Percentiles rank a stretch among this genome's conserved stretches.
These are phyloP conservation scores for Moesziomyces sp. DNA, from an alignment of 1,284 basidiomycete genomes.

Conservation along the genomic window DNA sequence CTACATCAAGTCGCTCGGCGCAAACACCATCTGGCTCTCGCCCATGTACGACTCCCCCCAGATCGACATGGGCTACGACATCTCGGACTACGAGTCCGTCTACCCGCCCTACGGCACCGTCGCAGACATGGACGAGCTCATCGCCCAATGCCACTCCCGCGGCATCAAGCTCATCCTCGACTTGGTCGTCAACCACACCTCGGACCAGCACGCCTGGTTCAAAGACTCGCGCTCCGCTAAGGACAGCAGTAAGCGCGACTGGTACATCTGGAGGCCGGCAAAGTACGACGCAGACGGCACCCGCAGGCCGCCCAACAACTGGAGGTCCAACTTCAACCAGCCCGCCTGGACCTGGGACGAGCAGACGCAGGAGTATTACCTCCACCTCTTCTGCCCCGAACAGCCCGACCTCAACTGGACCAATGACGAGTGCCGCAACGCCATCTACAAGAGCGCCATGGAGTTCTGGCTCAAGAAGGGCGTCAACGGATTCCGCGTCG, in stretches of 20 bases:
- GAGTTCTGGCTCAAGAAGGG: conserved; percentile 80
- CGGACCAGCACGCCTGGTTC: conserved; percentile 77
- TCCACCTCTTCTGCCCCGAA: conserved; percentile 77
- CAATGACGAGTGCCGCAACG: conserved; percentile 73
- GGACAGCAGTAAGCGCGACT: conserved; percentile 75
- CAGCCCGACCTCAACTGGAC: conserved; percentile 86
- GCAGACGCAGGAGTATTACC: conserved; percentile 77
- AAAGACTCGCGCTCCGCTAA: conserved; percentile 75
- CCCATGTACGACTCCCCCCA: conserved; percentile 79
- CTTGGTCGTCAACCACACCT: conserved; percentile 83
- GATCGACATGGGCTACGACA: conserved; percentile 75
- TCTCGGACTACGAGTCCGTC: conserved; percentile 77
- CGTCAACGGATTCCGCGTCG: conserved; percentile 76
- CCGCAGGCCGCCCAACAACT: conserved; percentile 76
- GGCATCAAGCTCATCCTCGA: conserved; percentile 83
- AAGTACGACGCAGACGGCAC: conserved; percentile 71
- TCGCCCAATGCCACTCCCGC: conserved; percentile 74
- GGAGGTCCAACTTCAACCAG: conserved; percentile 78
- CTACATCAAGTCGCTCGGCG: conserved; percentile 78
- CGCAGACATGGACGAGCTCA: conserved; percentile 77
- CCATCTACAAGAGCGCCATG: conserved; percentile 74
- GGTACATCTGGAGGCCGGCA: conserved; percentile 81
- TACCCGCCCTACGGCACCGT: conserved; percentile 80
- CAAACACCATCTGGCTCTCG: conserved; percentile 79
- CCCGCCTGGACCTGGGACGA: conserved; percentile 81